Percentiles rank a stretch among this genome's conserved stretches.
These are phyloP conservation scores for Globisporangium polare DNA, from an alignment of 352 stramenopile genomes.

Conservation along the genomic window DNA sequence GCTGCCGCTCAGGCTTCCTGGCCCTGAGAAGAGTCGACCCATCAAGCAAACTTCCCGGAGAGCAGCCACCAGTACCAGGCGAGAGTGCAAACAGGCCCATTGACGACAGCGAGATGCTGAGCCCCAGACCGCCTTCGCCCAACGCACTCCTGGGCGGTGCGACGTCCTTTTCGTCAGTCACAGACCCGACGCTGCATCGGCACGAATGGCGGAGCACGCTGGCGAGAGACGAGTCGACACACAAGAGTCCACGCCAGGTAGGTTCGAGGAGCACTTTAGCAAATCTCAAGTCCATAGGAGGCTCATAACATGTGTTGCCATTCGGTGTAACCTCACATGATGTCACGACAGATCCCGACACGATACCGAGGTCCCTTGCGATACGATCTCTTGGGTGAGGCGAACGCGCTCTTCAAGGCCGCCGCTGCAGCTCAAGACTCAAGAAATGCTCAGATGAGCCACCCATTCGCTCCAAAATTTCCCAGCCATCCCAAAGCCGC, in stretches of 20 bases:
- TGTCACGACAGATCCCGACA: conserved; percentile 33
- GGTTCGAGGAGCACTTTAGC: not conserved
- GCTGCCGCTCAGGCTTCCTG: not conserved
- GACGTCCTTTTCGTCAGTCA: conserved; percentile 47
- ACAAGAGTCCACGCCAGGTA: conserved; percentile 27
- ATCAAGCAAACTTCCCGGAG: not conserved
- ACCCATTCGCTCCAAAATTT: not conserved
- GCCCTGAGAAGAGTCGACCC: not conserved
- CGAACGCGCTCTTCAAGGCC: conserved; percentile 2
- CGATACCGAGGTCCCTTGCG: conserved; percentile 32
- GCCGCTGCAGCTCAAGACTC: not conserved
- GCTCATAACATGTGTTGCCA: no score
- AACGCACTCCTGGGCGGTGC: conserved; percentile 5
- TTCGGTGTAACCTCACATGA: no score
- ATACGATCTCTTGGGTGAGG: conserved; percentile 25
- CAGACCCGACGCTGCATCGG: conserved; percentile 55
- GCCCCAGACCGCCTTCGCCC: not conserved
- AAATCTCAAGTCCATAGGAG: no score
- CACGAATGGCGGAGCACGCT: conserved; percentile 43
- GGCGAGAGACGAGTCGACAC: conserved; percentile 17
- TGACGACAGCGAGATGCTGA: no score
- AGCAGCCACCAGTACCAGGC: no score
- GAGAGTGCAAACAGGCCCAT: no score
- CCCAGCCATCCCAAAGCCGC: not conserved
- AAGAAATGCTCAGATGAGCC: not conserved